These are phyloP conservation scores for Magnusiomyces sp. DNA, from an alignment of 1,139 yeast species.

Conservation along the genomic window DNA sequence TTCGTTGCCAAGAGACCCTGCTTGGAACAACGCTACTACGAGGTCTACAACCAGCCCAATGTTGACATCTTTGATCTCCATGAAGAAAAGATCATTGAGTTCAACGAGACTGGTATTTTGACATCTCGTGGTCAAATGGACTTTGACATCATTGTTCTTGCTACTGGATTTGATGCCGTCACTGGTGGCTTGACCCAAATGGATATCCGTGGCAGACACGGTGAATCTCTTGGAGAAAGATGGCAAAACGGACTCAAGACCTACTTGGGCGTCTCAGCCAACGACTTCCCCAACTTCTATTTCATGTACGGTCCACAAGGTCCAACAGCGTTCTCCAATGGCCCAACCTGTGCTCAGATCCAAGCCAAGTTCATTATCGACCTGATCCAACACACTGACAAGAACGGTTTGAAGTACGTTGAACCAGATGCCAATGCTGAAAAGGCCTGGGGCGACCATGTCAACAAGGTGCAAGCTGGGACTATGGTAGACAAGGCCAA, in stretches of 20 bases:
- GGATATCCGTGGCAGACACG: constrained; percentile 20
- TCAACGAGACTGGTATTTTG: constrained; percentile 20
- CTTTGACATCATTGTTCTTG: constrained; percentile 25
- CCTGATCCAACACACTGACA: constrained; percentile 9
- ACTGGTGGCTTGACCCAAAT: constrained; percentile 13
- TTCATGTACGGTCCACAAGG: constrained; percentile 30
- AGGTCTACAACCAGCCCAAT: constrained; percentile 27
- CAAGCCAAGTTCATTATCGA: constrained; percentile 15
- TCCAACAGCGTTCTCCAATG: constrained; percentile 29
- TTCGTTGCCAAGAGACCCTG: constrained; percentile 29
- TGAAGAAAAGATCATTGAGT: constrained; percentile 22
- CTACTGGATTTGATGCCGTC: constrained; percentile 30
- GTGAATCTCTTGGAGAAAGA: constrained; percentile 15
- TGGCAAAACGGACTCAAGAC: constrained; percentile 18
- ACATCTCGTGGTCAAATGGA: constrained; percentile 20
- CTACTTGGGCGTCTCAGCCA: constrained; percentile 23
- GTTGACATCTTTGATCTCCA: constrained; percentile 25
- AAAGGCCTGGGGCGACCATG: constrained; percentile 7
- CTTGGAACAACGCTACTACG: constrained; percentile 24
- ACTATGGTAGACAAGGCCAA: constrained; percentile 13
- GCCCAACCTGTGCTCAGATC: constrained; percentile 17
- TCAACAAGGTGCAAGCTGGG: constrained; percentile 9
- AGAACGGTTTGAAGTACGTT: constrained; percentile 7
- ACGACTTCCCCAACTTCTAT: constrained; percentile 27
- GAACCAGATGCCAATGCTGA: constrained; percentile 12